phyloP scores from a whole-genome alignment of 768 basidiomycete genomes.

The Stropharia rugosoannulata region DNA sequence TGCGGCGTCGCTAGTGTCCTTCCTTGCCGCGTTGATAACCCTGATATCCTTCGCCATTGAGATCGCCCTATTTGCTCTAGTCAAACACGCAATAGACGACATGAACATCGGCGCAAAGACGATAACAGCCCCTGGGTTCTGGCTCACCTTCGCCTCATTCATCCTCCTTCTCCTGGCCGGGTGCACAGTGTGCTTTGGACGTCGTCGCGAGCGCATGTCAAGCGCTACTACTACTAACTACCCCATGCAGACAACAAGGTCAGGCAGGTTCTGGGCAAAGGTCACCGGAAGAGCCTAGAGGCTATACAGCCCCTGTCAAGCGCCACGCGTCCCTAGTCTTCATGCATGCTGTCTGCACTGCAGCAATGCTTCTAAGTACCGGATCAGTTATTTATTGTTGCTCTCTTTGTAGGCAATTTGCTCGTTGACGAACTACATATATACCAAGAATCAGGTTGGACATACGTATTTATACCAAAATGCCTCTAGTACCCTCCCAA shows the following conservation, averaged over 20 bases:
- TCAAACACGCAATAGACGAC: constrained; percentile 55
- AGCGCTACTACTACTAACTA: constrained; percentile 34
- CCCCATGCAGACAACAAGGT: constrained; percentile 22
- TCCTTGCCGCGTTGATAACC: constrained; percentile 67
- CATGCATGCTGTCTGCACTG: no score
- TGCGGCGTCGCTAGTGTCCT: constrained; percentile 63
- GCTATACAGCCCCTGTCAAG: neutral
- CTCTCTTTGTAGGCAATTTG: no score
- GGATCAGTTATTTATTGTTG: no score
- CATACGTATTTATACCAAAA: no score
- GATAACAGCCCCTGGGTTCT: constrained; percentile 58
- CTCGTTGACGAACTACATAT: no score
- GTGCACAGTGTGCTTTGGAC: constrained; percentile 70
- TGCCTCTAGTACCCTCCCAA: no score
- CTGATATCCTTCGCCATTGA: constrained; percentile 77
- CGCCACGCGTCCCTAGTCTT: no score
- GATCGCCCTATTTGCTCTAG: constrained; percentile 66
- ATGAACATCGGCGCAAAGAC: constrained; percentile 48
- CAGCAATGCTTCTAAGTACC: no score
- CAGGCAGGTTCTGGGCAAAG: neutral
- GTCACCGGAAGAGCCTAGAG: neutral
- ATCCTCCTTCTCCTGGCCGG: constrained; percentile 65
- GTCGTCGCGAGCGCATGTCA: constrained; percentile 52
- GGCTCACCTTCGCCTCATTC: constrained; percentile 70
- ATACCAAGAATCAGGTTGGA: no score